These are phyloP conservation scores for Xylariaceae sp. DNA, from an alignment of 2,329 filamentous ascomycete species.

Conservation along the genomic window DNA sequence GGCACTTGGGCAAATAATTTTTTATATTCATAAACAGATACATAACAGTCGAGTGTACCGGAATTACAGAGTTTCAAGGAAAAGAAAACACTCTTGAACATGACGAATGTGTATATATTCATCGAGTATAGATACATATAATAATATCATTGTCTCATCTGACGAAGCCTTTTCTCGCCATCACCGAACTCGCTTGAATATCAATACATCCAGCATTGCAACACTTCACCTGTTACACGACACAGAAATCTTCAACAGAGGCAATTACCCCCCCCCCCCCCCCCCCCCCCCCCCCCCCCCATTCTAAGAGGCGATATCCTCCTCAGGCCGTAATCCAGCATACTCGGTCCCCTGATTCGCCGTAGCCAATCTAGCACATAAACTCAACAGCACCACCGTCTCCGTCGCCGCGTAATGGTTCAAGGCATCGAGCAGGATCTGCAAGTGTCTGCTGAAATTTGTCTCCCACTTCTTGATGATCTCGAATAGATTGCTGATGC, in stretches of 20 bases:
- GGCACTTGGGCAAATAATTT: no score
- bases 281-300: neutral
- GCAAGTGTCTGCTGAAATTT: conserved; percentile 89
- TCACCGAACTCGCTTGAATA: neutral
- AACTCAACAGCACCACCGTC: conserved; percentile 88
- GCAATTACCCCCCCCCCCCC: no score
- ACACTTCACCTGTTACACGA: conserved; percentile 1
- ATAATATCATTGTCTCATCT: neutral
- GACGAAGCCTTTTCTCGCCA: neutral
- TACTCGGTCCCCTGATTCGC: conserved; percentile 79
- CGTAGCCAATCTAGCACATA: conserved; percentile 83
- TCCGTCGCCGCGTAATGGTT: conserved; percentile 98
- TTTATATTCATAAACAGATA: no score
- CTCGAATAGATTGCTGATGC: conserved; percentile 81
- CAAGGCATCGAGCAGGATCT: conserved; percentile 91
- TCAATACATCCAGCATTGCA: conserved; percentile 4
- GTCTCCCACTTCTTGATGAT: conserved; percentile 90
- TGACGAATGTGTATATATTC: neutral
- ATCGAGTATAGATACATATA: conserved; percentile 4
- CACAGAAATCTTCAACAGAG: neutral
- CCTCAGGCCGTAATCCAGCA: conserved; percentile 65
- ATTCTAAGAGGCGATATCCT: conserved; percentile 50
- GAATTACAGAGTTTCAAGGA: no score
- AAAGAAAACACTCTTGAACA: neutral
- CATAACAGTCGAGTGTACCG: no score